Percentiles rank a stretch among this genome's conserved stretches.
phyloP scores from a whole-genome alignment of 768 basidiomycete genomes.

The Tricholoma flavovirens region DNA sequence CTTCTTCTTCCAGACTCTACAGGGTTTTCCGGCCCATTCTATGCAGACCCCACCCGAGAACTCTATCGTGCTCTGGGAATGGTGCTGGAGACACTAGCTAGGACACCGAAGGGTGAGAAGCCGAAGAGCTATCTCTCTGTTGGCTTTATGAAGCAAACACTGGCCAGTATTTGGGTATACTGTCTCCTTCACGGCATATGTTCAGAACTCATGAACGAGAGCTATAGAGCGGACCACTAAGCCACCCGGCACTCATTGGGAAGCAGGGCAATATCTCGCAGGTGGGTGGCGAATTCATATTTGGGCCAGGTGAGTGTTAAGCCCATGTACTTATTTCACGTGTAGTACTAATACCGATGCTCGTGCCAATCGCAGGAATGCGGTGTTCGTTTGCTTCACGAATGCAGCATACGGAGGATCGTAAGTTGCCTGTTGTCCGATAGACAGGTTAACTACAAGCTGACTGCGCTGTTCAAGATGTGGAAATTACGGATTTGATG shows the following conservation, averaged over 20 bases:
- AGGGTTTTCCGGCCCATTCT: constrained; percentile 43
- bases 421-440: constrained; percentile 30
- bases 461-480: constrained; percentile 26
- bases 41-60: constrained; percentile 56
- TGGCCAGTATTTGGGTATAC: constrained; percentile 43
- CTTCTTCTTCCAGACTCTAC: constrained; percentile 37
- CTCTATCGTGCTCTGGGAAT: constrained; percentile 61
- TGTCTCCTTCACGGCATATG: neutral
- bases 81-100: constrained; percentile 40
- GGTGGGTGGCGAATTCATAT: constrained; percentile 58
- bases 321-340: neutral
- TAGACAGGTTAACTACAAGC: constrained; percentile 4
- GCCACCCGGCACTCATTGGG: constrained; percentile 42
- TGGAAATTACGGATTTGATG: constrained; percentile 46
- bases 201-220: neutral
- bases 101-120: constrained; percentile 39
- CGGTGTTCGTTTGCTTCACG: constrained; percentile 46
- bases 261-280: constrained; percentile 61
- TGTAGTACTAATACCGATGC: neutral
- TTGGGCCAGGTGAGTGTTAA: constrained; percentile 44
- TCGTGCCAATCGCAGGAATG: constrained; percentile 25
- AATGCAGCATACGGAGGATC: constrained; percentile 62
- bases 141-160: constrained; percentile 22
- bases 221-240: constrained; percentile 32
- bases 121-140: constrained; percentile 41